Conservation (phyloP, 2,329 filamentous ascomycete genomes). For the Diaporthe amygdali region DNA sequence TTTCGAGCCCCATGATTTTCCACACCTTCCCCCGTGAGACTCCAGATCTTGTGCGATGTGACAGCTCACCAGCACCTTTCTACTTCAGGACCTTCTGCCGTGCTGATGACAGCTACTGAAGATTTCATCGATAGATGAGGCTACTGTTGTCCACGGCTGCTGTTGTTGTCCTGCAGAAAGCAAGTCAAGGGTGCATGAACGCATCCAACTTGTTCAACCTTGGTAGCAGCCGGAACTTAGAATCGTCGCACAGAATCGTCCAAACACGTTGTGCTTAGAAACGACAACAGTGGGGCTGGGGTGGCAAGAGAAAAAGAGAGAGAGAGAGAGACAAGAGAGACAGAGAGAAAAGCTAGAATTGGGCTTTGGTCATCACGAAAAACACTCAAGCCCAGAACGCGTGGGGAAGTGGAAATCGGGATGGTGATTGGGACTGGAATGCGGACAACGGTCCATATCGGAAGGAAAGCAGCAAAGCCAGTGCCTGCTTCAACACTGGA, state of each 20-base stretch:
- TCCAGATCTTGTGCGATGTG: constrained; percentile 59
- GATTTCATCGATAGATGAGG: constrained; percentile 19
- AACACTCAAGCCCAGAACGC: not conserved
- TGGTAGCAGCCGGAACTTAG: constrained; percentile 11
- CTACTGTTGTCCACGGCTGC: constrained; percentile 23
- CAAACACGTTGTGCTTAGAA: not conserved
- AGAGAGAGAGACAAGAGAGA: no score
- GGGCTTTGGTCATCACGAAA: not conserved
- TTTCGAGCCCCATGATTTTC: constrained; percentile 37
- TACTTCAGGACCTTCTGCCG: constrained; percentile 20
- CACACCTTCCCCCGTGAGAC: constrained; percentile 38
- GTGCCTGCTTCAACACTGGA: not conserved
- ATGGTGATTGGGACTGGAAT: not conserved
- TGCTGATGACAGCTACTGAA: constrained; percentile 20
- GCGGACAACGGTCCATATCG: not conserved
- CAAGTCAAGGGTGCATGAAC: constrained; percentile 28
- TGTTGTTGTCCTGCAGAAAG: constrained; percentile 27
- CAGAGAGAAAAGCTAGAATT: not conserved
- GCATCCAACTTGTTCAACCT: constrained; percentile 22
- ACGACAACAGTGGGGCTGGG: not conserved
- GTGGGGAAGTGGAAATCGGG: not conserved
- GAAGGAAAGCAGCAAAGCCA: not conserved
- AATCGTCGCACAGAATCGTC: constrained; percentile 17
- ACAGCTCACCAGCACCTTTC: constrained; percentile 44
- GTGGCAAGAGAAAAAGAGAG: not conserved